These are phyloP conservation scores for Calycina herbarum DNA, from an alignment of 2,329 filamentous ascomycete species.

Conservation along the genomic window DNA sequence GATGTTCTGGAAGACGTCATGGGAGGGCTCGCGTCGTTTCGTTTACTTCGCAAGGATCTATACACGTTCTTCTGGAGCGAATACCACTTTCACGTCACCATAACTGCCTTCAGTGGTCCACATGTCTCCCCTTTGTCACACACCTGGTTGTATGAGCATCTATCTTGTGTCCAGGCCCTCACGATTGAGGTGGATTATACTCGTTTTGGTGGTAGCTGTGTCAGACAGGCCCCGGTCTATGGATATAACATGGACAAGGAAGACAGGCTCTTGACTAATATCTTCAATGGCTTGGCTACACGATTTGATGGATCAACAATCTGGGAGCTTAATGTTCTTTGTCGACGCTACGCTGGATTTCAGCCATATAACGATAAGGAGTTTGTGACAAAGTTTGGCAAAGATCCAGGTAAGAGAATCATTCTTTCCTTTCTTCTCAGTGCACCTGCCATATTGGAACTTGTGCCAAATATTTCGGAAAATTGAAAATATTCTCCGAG, in stretches of 20 bases:
- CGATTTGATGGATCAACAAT: constrained; percentile 18
- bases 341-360: constrained; percentile 21
- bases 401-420: constrained; percentile 6
- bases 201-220: constrained; percentile 28
- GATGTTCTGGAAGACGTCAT: constrained; percentile 29
- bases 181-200: constrained; percentile 38
- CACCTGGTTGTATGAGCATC: constrained; percentile 30
- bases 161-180: constrained; percentile 31
- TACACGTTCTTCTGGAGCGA: constrained; percentile 37
- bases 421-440: neutral
- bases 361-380: constrained; percentile 7
- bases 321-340: constrained; percentile 24
- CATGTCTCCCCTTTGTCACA: constrained; percentile 32
- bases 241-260: constrained; percentile 23
- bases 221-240: constrained; percentile 19
- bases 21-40: constrained; percentile 27
- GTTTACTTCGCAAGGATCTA: constrained; percentile 30
- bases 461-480: neutral
- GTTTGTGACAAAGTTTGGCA: constrained; percentile 10
- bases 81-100: constrained; percentile 36
- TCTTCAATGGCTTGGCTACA: constrained; percentile 22
- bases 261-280: constrained; percentile 18
- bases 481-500: too few species aligned
- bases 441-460: neutral
- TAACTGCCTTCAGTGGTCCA: constrained; percentile 30